These are phyloP conservation scores for Strobilomyces dryophilus DNA, from an alignment of 768 basidiomycete genomes.

Conservation along the genomic window DNA sequence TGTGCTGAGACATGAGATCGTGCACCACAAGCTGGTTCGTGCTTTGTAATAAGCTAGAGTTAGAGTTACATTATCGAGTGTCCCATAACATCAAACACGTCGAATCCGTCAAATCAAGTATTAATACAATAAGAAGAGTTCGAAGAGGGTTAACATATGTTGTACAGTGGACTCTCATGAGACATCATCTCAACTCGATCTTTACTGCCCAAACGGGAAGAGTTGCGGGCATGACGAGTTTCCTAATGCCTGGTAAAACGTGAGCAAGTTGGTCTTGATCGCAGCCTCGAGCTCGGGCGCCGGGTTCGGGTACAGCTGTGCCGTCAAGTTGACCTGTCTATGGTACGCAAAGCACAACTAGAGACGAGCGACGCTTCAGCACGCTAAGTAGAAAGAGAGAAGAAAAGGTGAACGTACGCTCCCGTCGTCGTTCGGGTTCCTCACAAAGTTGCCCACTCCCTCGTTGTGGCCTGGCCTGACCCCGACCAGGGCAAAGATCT, in stretches of 20 bases:
- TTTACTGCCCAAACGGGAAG: constrained; percentile 16
- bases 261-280: constrained; percentile 20
- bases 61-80: too few species aligned
- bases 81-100: too few species aligned
- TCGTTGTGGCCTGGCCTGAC: constrained; percentile 17
- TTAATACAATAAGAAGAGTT: too few species aligned
- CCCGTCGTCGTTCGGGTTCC: constrained; percentile 6
- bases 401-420: not conserved
- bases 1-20: not conserved
- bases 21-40: too few species aligned
- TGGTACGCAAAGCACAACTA: constrained; percentile 21
- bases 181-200: not conserved
- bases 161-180: not conserved
- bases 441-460: constrained; percentile 15
- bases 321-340: constrained; percentile 18
- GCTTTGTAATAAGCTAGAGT: too few species aligned
- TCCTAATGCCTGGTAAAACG: constrained; percentile 9
- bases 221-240: constrained; percentile 12
- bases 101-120: too few species aligned
- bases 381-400: not conserved
- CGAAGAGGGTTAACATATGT: not conserved
- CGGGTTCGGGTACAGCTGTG: constrained; percentile 21
- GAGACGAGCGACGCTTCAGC: not conserved
- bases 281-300: constrained; percentile 15
- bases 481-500: not conserved